Conservation (phyloP, 805 yeast genomes). For the Priceomyces fermenticarens region DNA sequence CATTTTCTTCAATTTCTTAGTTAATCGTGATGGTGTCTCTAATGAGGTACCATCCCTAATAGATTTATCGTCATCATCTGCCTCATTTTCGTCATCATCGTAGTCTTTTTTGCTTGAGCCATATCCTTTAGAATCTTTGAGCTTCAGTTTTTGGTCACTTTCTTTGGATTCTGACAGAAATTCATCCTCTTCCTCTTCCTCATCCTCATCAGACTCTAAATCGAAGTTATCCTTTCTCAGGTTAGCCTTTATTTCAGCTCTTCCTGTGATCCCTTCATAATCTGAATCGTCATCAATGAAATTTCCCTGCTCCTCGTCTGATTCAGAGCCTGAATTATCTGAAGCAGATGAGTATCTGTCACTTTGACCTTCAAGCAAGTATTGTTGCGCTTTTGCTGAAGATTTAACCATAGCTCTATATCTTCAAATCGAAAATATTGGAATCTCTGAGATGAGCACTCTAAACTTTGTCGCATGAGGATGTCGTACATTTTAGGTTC, state of each 20-base stretch:
- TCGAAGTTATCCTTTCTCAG: conserved; percentile 9
- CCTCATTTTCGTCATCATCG: conserved; percentile 6
- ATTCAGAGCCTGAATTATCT: conserved; percentile 6
- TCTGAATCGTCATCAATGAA: conserved; percentile 4
- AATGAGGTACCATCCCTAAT: not conserved
- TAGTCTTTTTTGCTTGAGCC: conserved; percentile 10
- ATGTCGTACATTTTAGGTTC: too few relatives aligned
- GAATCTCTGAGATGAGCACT: too few relatives aligned
- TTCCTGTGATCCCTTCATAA: conserved; percentile 10
- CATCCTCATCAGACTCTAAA: conserved; percentile 8
- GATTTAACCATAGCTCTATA: conserved; percentile 2
- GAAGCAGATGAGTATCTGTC: conserved; percentile 9
- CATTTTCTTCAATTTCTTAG: conserved; percentile 49
- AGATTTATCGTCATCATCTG: conserved; percentile 10
- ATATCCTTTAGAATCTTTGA: conserved; percentile 2
- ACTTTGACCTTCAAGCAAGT: conserved; percentile 5
- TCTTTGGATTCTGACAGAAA: conserved; percentile 16
- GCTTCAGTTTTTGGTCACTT: conserved; percentile 10
- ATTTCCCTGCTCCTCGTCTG: conserved; percentile 11
- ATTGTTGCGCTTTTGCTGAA: not conserved
- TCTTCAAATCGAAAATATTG: conserved; percentile 2
- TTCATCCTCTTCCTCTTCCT: conserved; percentile 8
- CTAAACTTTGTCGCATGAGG: too few relatives aligned
- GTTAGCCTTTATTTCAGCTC: conserved; percentile 5
- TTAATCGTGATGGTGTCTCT: conserved; percentile 16